Base-by-base conservation (phyloP, 805 yeast genomes). In the Wickerhamomyces chaumierensis region DNA sequence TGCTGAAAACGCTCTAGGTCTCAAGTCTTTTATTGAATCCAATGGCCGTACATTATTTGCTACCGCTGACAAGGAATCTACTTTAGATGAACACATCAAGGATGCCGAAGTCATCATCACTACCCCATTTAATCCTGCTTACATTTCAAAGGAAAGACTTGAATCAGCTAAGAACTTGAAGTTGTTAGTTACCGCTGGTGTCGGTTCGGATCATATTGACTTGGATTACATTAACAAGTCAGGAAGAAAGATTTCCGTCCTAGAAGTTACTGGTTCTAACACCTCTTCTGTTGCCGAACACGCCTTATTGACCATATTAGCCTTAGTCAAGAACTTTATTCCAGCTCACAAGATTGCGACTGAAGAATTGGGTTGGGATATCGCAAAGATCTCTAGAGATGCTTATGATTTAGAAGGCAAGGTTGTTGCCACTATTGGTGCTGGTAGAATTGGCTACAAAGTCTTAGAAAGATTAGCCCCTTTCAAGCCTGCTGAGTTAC, bases 51-150 rank as follows among this genome's bases (percentile, higher is more conserved):
- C 73, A 35, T 61, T 81, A 45, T 69, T 77, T 20, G 64, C 81
- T 34, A 83, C 92, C 36, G 55, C 74, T 34, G 77, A 73, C 57
- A 82, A 82, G 57, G 94, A 81, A 40, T 69, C 81, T 3, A 68
- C 55, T 29, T 70, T 82, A 36, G 92, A 82, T 58, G 64, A 69
- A 52, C 67, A 80, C 46, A 69, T 82, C 54, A 71, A 66, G 36
- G 86, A 78, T 43, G 83, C 88, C 5, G 92, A 82, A 48, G 68
- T 82, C 37, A 71, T 82, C 52, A 81, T 83, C 59, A 75, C 88
- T 32, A 81, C 90, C 12, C 92, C 94, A 3, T 82, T 83, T 71
- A 84, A 72, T 60, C 92, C 94, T 4, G 90, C 78, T 29, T 82
- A 82, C 59, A 67, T 82, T 56, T 72, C 79, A 39, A 66, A 68